Conservation (phyloP, 2,329 filamentous ascomycete species). For the Aspergillus persii region DNA sequence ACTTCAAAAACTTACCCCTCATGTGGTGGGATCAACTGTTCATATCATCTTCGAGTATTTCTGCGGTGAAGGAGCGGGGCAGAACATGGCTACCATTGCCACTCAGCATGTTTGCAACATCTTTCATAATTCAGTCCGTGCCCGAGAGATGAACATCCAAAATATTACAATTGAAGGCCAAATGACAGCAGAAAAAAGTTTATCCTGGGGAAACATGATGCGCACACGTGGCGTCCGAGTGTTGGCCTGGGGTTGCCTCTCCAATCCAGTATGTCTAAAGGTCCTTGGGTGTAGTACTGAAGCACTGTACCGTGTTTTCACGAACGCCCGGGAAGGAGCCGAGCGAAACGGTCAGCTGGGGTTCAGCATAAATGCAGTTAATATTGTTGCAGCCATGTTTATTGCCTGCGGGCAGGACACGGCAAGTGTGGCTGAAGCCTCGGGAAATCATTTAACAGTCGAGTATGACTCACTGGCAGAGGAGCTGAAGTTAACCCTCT, state of each 20-base stretch:
- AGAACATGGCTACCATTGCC: no score
- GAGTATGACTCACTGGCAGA: background rate
- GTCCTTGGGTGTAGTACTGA: background rate
- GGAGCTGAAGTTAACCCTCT: background rate
- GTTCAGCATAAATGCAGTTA: background rate
- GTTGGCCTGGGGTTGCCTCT: background rate
- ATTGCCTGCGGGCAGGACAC: background rate
- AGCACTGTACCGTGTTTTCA: background rate
- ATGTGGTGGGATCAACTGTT: background rate
- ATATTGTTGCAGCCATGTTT: background rate
- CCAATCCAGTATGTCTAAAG: background rate
- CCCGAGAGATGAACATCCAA: background rate
- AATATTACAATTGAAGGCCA: background rate
- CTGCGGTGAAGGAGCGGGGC: background rate
- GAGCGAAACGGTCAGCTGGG: background rate
- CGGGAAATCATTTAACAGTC: background rate
- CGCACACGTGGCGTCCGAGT: background rate
- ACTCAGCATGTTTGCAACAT: no score
- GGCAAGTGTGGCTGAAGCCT: background rate
- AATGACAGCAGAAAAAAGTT: no score
- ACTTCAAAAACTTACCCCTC: background rate
- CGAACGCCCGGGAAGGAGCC: background rate
- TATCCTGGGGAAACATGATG: background rate
- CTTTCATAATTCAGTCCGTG: no score
- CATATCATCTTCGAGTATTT: background rate